These are phyloP conservation scores for Coemansia sp. DNA, from an alignment of 192 early-diverging fungal genomes.

Conservation along the genomic window DNA sequence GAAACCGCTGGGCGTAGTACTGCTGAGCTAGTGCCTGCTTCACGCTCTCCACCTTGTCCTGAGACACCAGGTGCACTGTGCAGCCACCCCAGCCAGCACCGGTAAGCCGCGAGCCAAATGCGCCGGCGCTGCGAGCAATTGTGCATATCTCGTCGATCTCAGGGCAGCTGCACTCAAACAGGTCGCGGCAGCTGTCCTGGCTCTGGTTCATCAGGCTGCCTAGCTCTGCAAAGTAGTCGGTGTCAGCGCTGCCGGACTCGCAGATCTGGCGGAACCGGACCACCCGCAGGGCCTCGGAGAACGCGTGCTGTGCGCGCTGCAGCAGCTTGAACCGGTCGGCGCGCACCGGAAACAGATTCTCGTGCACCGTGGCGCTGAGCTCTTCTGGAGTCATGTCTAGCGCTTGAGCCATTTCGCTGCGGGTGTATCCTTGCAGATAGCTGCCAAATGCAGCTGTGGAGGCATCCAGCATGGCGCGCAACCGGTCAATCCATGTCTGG, in stretches of 20 bases:
- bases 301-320: constrained; percentile 80
- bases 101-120: constrained; percentile 81
- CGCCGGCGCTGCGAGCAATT: constrained; percentile 64
- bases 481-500: constrained; percentile 34
- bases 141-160: constrained; percentile 78
- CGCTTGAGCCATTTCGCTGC: constrained; percentile 36
- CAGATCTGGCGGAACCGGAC: constrained; percentile 49
- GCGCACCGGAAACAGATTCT: constrained; percentile 57
- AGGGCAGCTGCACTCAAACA: constrained; percentile 78
- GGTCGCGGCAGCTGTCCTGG: constrained; percentile 74
- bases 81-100: constrained; percentile 95
- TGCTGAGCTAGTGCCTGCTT: constrained; percentile 61
- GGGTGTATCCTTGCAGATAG: constrained; percentile 33
- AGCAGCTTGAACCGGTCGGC: constrained; percentile 71
- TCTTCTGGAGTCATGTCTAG: constrained; percentile 43
- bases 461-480: constrained; percentile 24
- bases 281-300: constrained; percentile 73
- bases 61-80: constrained; percentile 73
- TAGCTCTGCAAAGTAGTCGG: constrained; percentile 50
- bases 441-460: constrained; percentile 14
- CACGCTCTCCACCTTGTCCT: constrained; percentile 59
- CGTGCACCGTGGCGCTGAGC: constrained; percentile 45
- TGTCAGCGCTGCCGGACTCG: constrained; percentile 21
- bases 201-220: constrained; percentile 90
- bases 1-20: constrained; percentile 63